Conservation (phyloP, 1,139 yeast species). For the Hansenula sp. region DNA sequence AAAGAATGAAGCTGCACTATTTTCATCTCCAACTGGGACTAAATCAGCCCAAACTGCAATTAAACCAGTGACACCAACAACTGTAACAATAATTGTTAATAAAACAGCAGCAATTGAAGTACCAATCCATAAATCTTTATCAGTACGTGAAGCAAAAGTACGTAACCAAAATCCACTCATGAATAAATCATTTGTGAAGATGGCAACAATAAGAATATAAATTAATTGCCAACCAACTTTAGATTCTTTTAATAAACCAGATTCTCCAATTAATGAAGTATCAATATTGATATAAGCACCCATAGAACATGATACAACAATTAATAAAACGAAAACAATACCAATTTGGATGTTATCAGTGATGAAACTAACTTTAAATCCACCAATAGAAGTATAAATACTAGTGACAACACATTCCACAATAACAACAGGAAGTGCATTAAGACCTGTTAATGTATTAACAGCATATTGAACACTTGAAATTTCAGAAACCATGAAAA, state of each 20-base stretch:
- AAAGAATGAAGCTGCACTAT: slow-evolving; percentile 61
- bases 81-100: slow-evolving; percentile 56
- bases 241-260: slow-evolving; percentile 60
- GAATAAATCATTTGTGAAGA: slow-evolving; percentile 85
- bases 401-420: slow-evolving; percentile 87
- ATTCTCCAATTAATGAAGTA: slow-evolving; percentile 52
- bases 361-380: slow-evolving; percentile 81
- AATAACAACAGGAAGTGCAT: slow-evolving; percentile 78
- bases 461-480: slow-evolving; percentile 76
- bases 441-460: slow-evolving; percentile 70
- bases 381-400: slow-evolving; percentile 84
- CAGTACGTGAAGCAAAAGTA: slow-evolving; percentile 81
- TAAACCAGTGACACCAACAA: slow-evolving; percentile 81
- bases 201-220: slow-evolving; percentile 80
- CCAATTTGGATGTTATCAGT: slow-evolving; percentile 89
- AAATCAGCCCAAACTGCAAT: slow-evolving; percentile 90
- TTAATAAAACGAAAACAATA: slow-evolving; percentile 59
- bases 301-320: slow-evolving; percentile 76
- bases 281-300: slow-evolving; percentile 77
- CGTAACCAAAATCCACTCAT: slow-evolving; percentile 93
- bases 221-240: slow-evolving; percentile 85
- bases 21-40: slow-evolving; percentile 49
- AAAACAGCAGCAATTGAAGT: slow-evolving; percentile 70
- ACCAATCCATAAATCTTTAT: slow-evolving; percentile 73
- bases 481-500: slow-evolving; percentile 85